Evolutionary conservation across 352 stramenopile genomes (phyloP).

Genomic region (Pythium volutum): DNA sequence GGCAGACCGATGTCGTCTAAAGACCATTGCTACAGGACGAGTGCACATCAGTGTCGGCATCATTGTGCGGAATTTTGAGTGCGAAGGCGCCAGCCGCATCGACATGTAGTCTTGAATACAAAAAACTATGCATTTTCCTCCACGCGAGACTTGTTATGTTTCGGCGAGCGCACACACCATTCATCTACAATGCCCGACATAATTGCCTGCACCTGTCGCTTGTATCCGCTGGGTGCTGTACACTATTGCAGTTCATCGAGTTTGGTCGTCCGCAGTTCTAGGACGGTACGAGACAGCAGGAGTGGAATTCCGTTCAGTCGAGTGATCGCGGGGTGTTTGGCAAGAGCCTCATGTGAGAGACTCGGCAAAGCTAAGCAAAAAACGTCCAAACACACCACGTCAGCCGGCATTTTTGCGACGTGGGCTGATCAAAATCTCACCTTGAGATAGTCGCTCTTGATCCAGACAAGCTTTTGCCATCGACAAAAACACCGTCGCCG

Average conservation of each 20-base stretch:
- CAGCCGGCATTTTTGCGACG: background rate
- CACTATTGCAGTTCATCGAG: slow-evolving; percentile 16
- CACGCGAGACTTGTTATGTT: background rate
- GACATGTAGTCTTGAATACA: slow-evolving; percentile 22
- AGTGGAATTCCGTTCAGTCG: slow-evolving; percentile 35
- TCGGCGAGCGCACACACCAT: background rate
- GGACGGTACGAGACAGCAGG: slow-evolving; percentile 21
- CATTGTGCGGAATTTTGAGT: slow-evolving; percentile 47
- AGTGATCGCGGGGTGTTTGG: slow-evolving; percentile 29
- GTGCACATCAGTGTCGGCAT: slow-evolving; percentile 50
- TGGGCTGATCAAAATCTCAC: slow-evolving; percentile 26
- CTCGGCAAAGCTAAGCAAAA: slow-evolving; percentile 23
- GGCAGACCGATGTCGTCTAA: slow-evolving; percentile 56
- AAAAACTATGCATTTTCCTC: background rate
- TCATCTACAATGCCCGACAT: background rate
- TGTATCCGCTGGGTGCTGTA: background rate
- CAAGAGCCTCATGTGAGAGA: slow-evolving; percentile 13
- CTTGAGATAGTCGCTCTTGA: slow-evolving; percentile 32
- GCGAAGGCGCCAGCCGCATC: background rate
- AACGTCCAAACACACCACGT: background rate
- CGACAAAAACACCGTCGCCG: slow-evolving; percentile 46
- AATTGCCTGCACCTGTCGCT: background rate
- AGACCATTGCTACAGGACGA: slow-evolving; percentile 55
- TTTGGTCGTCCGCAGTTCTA: slow-evolving; percentile 17
- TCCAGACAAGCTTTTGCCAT: slow-evolving; percentile 39